A percentile compares a stretch with the other conserved stretches of the same genome.
Conservation (phyloP, 371 early-diverging fungal species). For the Mucor indicus region DNA sequence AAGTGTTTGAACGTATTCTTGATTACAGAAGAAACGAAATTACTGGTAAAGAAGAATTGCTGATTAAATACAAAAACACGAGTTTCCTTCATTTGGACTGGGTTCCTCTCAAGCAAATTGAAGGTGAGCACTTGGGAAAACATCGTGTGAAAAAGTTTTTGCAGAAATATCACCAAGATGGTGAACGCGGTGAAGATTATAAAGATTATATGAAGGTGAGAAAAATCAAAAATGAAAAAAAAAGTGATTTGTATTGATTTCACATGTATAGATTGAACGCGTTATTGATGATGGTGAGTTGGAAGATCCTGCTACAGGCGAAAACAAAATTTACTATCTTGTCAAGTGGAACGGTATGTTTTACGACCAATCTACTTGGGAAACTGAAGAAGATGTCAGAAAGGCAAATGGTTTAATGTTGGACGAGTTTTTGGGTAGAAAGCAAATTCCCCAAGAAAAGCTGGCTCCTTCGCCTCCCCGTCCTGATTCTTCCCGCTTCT, state of each 20-base stretch:
- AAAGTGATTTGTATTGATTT: background rate
- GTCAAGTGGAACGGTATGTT: conserved; percentile 91
- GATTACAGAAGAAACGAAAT: conserved; percentile 50
- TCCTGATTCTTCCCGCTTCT: conserved; percentile 55
- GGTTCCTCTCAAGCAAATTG: conserved; percentile 67
- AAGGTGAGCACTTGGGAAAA: conserved; percentile 70
- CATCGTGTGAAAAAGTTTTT: conserved; percentile 79
- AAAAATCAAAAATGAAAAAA: too few species aligned
- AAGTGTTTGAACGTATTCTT: conserved; percentile 67
- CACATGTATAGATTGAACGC: conserved; percentile 62
- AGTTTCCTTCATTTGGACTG: conserved; percentile 86
- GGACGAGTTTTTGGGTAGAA: conserved; percentile 52
- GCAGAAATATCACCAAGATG: conserved; percentile 59
- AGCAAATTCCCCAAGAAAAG: conserved; percentile 46
- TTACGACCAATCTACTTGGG: conserved; percentile 93
- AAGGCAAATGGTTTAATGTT: conserved; percentile 56
- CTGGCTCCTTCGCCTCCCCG: conserved; percentile 45
- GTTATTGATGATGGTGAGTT: conserved; percentile 85
- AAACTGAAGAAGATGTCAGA: conserved; percentile 67
- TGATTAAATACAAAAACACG: conserved; percentile 72
- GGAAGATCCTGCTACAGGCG: conserved; percentile 48
- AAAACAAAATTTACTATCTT: conserved; percentile 68
- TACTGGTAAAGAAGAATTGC: conserved; percentile 41
- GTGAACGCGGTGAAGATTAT: conserved; percentile 54
- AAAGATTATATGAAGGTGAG: conserved; percentile 46